These are phyloP conservation scores for Botrytis deweyae DNA, from an alignment of 2,329 filamentous ascomycete genomes.

Conservation along the genomic window DNA sequence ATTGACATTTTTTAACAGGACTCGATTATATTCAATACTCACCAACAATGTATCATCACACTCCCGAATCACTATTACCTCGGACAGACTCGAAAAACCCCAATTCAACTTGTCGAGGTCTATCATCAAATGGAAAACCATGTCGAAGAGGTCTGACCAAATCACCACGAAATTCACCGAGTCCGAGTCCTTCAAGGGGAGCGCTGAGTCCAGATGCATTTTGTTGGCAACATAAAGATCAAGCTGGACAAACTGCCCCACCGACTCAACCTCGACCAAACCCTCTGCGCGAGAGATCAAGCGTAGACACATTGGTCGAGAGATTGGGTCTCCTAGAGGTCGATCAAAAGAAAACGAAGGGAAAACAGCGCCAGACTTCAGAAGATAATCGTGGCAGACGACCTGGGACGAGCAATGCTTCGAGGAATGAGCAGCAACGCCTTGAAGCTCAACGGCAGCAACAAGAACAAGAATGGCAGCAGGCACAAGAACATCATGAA, in stretches of 20 bases:
- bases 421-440: slow-evolving; percentile 32
- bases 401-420: slow-evolving; percentile 27
- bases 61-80: slow-evolving; percentile 75
- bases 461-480: slow-evolving; percentile 11
- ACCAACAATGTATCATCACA: slow-evolving; percentile 60
- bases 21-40: slow-evolving; percentile 2
- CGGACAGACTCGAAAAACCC: slow-evolving; percentile 85
- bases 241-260: slow-evolving; percentile 49
- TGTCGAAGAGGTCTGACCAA: slow-evolving; percentile 72
- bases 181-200: slow-evolving; percentile 32
- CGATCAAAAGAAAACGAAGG: slow-evolving; percentile 27
- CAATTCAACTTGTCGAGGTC: slow-evolving; percentile 79
- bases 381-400: slow-evolving; percentile 20
- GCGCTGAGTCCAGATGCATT: slow-evolving; percentile 48
- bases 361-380: slow-evolving; percentile 29
- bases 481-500: slow-evolving; percentile 7
- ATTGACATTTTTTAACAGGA: slow-evolving; percentile 9
- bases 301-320: slow-evolving; percentile 83
- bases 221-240: slow-evolving; percentile 95
- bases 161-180: slow-evolving; percentile 34
- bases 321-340: slow-evolving; percentile 73
- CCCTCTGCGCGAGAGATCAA: slow-evolving; percentile 57
- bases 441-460: slow-evolving; percentile 16
- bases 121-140: slow-evolving; percentile 77
- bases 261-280: slow-evolving; percentile 29